Percentiles rank a stretch among this genome's conserved stretches.
Conservation (phyloP, 2,329 filamentous ascomycete genomes). For the Microascus cirrosus region DNA sequence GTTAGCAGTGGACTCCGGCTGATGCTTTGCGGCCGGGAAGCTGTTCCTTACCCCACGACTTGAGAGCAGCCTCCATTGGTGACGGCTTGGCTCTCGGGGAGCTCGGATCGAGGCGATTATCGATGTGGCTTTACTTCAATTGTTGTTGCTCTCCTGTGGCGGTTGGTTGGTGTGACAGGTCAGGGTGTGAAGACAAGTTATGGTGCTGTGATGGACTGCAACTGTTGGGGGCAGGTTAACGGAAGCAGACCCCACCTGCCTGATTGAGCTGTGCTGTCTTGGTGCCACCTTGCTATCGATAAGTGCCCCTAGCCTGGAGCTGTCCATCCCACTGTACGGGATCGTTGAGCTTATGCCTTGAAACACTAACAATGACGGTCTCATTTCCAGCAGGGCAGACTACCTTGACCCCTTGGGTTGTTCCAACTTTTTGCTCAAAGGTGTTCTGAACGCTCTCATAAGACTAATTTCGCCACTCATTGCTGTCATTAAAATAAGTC, state of each 20-base stretch:
- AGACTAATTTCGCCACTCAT: background rate
- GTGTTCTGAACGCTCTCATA: background rate
- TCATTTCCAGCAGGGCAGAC: too few relatives aligned
- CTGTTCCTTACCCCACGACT: constrained; percentile 14
- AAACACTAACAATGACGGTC: too few relatives aligned
- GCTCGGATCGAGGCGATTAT: background rate
- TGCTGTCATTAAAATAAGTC: background rate
- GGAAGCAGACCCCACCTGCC: background rate
- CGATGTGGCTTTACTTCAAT: background rate
- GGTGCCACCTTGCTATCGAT: too few relatives aligned
- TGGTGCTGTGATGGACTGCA: background rate
- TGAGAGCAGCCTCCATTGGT: constrained; percentile 15
- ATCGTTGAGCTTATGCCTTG: too few relatives aligned
- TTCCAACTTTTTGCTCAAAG: background rate
- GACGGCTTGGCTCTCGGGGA: background rate
- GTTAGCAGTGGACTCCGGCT: background rate
- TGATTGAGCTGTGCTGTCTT: background rate
- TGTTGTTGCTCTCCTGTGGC: background rate
- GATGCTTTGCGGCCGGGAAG: background rate
- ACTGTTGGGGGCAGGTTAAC: background rate
- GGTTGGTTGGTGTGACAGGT: background rate
- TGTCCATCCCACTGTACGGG: too few relatives aligned
- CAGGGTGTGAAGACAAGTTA: background rate
- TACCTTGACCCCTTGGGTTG: too few relatives aligned
- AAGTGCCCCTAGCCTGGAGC: too few relatives aligned